phyloP scores from a whole-genome alignment of 352 stramenopile genomes.

The Bremia lactucae region DNA sequence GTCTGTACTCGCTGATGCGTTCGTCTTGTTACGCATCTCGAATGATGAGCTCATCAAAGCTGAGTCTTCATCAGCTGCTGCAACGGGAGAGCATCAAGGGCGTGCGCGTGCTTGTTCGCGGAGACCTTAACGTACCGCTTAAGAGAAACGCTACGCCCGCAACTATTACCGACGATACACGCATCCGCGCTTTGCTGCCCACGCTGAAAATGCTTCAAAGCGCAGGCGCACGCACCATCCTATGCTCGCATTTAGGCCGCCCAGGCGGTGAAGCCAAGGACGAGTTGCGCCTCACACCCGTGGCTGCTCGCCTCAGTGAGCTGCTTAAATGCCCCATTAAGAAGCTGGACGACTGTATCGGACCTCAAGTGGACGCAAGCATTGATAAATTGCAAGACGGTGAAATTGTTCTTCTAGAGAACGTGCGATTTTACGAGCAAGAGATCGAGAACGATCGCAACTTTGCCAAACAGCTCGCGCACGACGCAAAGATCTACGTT shows the following conservation, averaged over 20 bases:
- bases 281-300: conserved; percentile 81
- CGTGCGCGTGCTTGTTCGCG: conserved; percentile 96
- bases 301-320: conserved; percentile 88
- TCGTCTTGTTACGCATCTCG: conserved; percentile 6
- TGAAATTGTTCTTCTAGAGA: conserved; percentile 89
- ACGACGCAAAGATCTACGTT: conserved; percentile 91
- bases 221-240: conserved; percentile 90
- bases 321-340: conserved; percentile 87
- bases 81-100: conserved; percentile 76
- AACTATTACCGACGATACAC: conserved; percentile 93
- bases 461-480: conserved; percentile 92
- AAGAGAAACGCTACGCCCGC: conserved; percentile 78
- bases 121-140: conserved; percentile 99
- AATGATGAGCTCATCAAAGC: conserved; percentile 46
- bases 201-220: conserved; percentile 89
- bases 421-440: conserved; percentile 96
- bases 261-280: conserved; percentile 88
- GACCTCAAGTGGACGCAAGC: conserved; percentile 75
- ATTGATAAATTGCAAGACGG: conserved; percentile 82
- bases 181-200: conserved; percentile 92
- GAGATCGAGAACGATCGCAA: conserved; percentile 93
- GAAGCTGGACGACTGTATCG: conserved; percentile 93
- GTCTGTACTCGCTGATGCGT: conserved; percentile 9
- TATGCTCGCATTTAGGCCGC: conserved; percentile 96
- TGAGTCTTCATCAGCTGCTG: conserved; percentile 56